These are phyloP conservation scores for Thymus mandschuricus DNA, from an alignment of 257 asterid genomes.

Conservation along the genomic window DNA sequence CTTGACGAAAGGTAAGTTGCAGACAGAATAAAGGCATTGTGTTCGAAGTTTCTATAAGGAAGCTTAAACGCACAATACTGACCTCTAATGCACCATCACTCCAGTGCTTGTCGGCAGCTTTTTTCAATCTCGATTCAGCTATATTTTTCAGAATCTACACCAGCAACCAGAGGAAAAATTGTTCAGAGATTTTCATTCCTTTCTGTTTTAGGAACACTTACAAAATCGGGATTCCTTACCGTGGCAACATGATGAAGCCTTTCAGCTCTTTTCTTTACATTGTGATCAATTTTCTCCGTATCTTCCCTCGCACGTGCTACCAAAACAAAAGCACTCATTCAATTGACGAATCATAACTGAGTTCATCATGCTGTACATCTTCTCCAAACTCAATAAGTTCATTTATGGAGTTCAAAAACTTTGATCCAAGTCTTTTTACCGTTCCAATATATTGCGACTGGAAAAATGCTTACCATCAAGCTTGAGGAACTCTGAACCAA, in stretches of 20 bases:
- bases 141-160: constrained; percentile 66
- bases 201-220: constrained; percentile 9
- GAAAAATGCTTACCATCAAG: constrained; percentile 73
- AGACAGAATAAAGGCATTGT: too few species aligned
- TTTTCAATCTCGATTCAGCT: constrained; percentile 82
- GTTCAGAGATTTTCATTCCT: constrained; percentile 1
- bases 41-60: too few species aligned
- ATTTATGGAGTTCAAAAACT: constrained; percentile 17
- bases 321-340: constrained; percentile 29
- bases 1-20: too few species aligned
- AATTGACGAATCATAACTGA: constrained; percentile 18
- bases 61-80: constrained; percentile 24
- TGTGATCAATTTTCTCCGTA: constrained; percentile 78
- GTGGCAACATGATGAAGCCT: constrained; percentile 80
- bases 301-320: constrained; percentile 92
- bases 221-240: constrained; percentile 49
- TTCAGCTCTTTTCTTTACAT: constrained; percentile 87
- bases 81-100: constrained; percentile 92
- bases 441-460: constrained; percentile 23
- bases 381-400: neutral
- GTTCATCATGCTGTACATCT: constrained; percentile 16
- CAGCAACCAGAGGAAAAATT: constrained; percentile 18
- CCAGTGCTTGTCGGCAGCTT: constrained; percentile 92
- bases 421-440: neutral
- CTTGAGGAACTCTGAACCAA: constrained; percentile 88